These are phyloP conservation scores for Vanderwaltozyma verrucispora DNA, from an alignment of 805 yeast genomes.

Conservation along the genomic window DNA sequence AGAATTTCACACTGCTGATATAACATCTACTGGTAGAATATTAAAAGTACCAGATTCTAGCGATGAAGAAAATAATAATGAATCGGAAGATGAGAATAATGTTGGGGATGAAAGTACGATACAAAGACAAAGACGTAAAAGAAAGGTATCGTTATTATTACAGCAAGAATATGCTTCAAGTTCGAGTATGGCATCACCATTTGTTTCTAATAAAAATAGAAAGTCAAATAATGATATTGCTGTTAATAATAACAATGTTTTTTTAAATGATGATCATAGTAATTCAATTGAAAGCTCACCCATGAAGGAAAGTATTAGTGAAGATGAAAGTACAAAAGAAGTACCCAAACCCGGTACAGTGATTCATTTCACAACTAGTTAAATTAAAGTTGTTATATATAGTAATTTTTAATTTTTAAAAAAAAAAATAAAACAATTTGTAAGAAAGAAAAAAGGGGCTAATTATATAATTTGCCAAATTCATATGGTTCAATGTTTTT, in stretches of 20 bases:
- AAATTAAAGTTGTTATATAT: no score
- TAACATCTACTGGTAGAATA: slow-evolving; percentile 18
- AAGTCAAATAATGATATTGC: neutral
- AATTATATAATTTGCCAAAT: no score
- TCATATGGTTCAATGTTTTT: no score
- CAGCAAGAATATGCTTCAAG: slow-evolving; percentile 28
- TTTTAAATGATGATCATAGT: neutral
- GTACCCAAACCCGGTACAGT: slow-evolving; percentile 18
- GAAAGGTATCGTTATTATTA: slow-evolving; percentile 24
- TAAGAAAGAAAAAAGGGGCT: no score
- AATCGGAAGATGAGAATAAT: slow-evolving; percentile 15
- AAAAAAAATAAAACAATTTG: no score
- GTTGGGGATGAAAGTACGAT: slow-evolving; percentile 20
- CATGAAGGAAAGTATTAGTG: slow-evolving; percentile 5
- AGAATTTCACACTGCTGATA: slow-evolving; percentile 15
- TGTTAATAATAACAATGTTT: neutral
- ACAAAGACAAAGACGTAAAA: slow-evolving; percentile 22
- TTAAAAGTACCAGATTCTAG: slow-evolving; percentile 22
- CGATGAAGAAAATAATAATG: slow-evolving; percentile 15
- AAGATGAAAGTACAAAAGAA: slow-evolving; percentile 16
- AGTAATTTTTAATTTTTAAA: no score
- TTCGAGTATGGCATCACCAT: slow-evolving; percentile 23
- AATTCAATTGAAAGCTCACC: slow-evolving; percentile 16
- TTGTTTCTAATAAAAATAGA: neutral
- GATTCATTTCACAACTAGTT: slow-evolving; percentile 13